These are phyloP conservation scores for Nemania abortiva DNA, from an alignment of 2,329 filamentous ascomycete species.

Conservation along the genomic window DNA sequence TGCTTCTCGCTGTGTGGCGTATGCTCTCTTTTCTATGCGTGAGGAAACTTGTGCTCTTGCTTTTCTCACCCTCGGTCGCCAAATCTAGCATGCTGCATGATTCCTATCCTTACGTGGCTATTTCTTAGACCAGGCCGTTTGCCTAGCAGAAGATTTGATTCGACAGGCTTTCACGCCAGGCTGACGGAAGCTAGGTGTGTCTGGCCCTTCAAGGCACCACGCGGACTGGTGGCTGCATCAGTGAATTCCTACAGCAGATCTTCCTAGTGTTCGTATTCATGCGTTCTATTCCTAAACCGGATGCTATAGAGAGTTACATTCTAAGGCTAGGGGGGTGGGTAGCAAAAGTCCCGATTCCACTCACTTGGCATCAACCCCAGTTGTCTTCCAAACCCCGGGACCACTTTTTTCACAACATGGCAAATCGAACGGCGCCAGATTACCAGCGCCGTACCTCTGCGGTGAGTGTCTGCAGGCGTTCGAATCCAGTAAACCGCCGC, in stretches of 20 bases:
- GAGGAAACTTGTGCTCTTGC: conserved; percentile 5
- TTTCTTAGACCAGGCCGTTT: conserved; percentile 5
- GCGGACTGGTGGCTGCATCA: conserved; percentile 15
- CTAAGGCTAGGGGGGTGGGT: conserved; percentile 3
- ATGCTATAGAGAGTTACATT: conserved; percentile 22
- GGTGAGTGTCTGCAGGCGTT: conserved; percentile 34
- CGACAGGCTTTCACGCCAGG: conserved; percentile 17
- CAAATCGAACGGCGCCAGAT: conserved; percentile 25
- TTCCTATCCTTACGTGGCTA: conserved; percentile 26
- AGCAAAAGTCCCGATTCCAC: conserved; percentile 24
- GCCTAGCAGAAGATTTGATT: conserved; percentile 22
- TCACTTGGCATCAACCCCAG: conserved; percentile 33
- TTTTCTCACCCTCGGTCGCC: conserved; percentile 30
- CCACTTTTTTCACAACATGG: conserved; percentile 33
- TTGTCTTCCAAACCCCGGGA: conserved; percentile 34
- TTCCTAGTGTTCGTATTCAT: conserved; percentile 16
- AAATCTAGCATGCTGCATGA: conserved; percentile 36
- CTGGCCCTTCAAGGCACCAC: conserved; percentile 6
- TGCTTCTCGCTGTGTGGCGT: conserved; percentile 27
- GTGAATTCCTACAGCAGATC: conserved; percentile 22
- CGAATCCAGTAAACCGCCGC: conserved; percentile 29
- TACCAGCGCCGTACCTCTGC: conserved; percentile 9
- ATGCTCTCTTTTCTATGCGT: conserved; percentile 16
- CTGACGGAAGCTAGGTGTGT: conserved; percentile 19
- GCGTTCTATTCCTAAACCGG: conserved; percentile 28